A percentile compares a stretch with the other conserved stretches of the same genome.
Evolutionary conservation across 495 filamentous ascomycete species (phyloP).

Genomic region (Penicillium daleae): DNA sequence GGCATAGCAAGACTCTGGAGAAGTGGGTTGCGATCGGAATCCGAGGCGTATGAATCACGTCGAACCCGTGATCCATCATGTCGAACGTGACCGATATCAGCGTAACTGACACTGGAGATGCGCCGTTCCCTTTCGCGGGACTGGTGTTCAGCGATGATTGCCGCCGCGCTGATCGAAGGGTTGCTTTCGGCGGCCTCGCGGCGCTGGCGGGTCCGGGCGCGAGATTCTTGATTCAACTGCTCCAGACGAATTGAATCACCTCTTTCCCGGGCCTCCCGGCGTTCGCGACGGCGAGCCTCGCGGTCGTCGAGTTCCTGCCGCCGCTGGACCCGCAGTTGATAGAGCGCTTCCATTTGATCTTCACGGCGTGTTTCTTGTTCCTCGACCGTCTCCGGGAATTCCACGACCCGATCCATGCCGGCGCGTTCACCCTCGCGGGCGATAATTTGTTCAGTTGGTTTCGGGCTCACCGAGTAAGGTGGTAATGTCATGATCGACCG

Average conservation of each 20-base stretch:
- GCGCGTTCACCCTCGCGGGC: slow-evolving; percentile 89
- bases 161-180: slow-evolving; percentile 31
- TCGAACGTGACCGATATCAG: slow-evolving; percentile 79
- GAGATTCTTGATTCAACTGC: slow-evolving; percentile 54
- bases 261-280: slow-evolving; percentile 69
- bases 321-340: slow-evolving; percentile 82
- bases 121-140: slow-evolving; percentile 70
- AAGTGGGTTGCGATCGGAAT: slow-evolving; percentile 75
- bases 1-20: slow-evolving; percentile 66
- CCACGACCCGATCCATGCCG: slow-evolving; percentile 90
- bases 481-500: slow-evolving; percentile 93
- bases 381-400: slow-evolving; percentile 72
- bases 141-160: slow-evolving; percentile 65
- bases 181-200: slow-evolving; percentile 37
- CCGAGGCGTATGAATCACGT: slow-evolving; percentile 65
- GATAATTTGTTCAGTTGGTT: slow-evolving; percentile 80
- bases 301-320: slow-evolving; percentile 76
- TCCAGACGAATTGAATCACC: slow-evolving; percentile 68
- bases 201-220: slow-evolving; percentile 29
- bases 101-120: slow-evolving; percentile 84
- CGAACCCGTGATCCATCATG: slow-evolving; percentile 88
- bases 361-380: slow-evolving; percentile 84
- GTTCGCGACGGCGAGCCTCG: slow-evolving; percentile 67
- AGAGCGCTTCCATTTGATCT: slow-evolving; percentile 89
- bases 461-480: slow-evolving; percentile 70